Base-by-base conservation (phyloP, 441 rosid species). In the Gossypium schwendimanii region DNA sequence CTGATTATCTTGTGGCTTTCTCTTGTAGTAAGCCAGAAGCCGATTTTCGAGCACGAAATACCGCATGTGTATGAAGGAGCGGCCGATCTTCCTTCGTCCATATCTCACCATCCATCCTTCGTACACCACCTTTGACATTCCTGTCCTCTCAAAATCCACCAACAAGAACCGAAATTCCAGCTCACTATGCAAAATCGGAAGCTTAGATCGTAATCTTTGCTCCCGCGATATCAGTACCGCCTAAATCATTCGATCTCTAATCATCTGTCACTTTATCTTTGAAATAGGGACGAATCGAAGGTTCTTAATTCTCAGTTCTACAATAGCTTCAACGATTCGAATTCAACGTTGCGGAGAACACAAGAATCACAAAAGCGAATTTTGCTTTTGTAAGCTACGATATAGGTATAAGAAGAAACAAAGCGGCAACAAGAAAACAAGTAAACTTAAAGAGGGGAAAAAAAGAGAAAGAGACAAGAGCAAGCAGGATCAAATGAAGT, bases 51-150 rank as follows among this genome's bases (percentile, higher is more conserved):
- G 89, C 49, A 95, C 93, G 83, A 95, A 95, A 74, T 89, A 95
- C 75, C 98, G 85, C 99, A 91, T 92, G 70, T 92, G 99, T 75
- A 95, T 92, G 69, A 85, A 95, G 24, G 99, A 92, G 81, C 96
- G 73, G n/a, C 99, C 98, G 84, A 92, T 95, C 91, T 89, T 95
- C 79, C 98, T 87, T 67, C 99, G 84, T 73, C 99, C 99, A 64
- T 92, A 90, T 69, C 99, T 84, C 76, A 95, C 99, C 99, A 92
- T 92, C 99, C 98, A 95, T 74, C 99, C 99, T 78, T 95, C 98
- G 68, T 89, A 95, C 58, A 91, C 93, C 15, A 88, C 87, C 81
- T 91, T 95, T 10, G 99, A 85, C 97, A 89, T 92, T 75, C 68
- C 63, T 61, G 15, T 65, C 60, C 55, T 50, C 36, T 63, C 73